Conservation (phyloP, 176 grass and related monocot genomes). For the Zea mays region DNA sequence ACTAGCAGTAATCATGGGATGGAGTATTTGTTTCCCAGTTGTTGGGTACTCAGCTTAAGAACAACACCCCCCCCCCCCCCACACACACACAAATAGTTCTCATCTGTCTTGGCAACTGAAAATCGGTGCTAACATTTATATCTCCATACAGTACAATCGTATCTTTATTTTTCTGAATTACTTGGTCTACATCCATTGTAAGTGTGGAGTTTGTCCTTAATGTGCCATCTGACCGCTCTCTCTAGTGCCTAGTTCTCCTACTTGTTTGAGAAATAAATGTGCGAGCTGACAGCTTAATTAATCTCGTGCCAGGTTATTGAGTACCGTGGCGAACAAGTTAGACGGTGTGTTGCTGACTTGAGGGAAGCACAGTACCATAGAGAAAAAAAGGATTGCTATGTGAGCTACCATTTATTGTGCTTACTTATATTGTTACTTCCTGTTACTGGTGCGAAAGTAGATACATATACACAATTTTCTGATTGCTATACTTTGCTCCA, state of each 20-base stretch:
- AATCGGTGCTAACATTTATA: constrained; percentile 1
- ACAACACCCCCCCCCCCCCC: too few relatives aligned
- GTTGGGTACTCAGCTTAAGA: not conserved
- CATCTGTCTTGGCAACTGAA: not conserved
- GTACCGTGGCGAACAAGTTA: constrained; percentile 92
- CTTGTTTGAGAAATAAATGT: not conserved
- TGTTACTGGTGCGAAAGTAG: not conserved
- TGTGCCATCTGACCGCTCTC: not conserved
- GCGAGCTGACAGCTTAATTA: not conserved
- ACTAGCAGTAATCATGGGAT: too few relatives aligned
- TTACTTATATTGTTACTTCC: not conserved
- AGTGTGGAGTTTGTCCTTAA: not conserved
- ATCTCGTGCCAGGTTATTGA: constrained; percentile 66
- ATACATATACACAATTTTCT: not conserved
- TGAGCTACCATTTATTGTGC: constrained; percentile 43
- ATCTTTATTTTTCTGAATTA: constrained; percentile 27
- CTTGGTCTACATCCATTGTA: not conserved
- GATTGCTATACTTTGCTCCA: not conserved
- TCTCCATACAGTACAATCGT: not conserved
- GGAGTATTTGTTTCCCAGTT: not conserved
- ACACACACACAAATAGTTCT: not conserved
- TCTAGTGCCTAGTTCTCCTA: not conserved
- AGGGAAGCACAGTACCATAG: constrained; percentile 78
- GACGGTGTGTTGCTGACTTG: constrained; percentile 79
- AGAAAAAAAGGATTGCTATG: constrained; percentile 93